Evolutionary conservation across 2,329 filamentous ascomycete genomes (phyloP).

Genomic region (Alternaria panax): DNA sequence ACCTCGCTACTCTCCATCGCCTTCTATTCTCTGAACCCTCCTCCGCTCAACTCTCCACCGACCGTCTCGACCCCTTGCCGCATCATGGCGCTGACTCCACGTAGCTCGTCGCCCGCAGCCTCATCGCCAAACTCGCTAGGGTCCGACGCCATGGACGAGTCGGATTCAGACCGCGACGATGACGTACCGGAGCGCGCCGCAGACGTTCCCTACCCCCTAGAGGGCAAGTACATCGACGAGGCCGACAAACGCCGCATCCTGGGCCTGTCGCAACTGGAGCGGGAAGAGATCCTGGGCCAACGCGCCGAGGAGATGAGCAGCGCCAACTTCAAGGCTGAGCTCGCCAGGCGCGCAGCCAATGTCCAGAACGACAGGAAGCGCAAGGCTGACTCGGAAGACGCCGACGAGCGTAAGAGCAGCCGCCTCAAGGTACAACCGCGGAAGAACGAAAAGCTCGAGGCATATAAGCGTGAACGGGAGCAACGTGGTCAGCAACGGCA

Average conservation of each 20-base stretch:
- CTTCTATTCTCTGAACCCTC: slow-evolving; percentile 12
- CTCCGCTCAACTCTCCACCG: slow-evolving; percentile 21
- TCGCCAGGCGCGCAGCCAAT: slow-evolving; percentile 75
- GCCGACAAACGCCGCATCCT: slow-evolving; percentile 70
- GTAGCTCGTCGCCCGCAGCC: slow-evolving; percentile 70
- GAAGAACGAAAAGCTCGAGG: slow-evolving; percentile 77
- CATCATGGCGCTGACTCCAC: slow-evolving; percentile 39
- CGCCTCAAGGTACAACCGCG: slow-evolving; percentile 60
- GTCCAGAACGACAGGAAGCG: slow-evolving; percentile 71
- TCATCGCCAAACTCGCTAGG: slow-evolving; percentile 75
- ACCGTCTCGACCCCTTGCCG: slow-evolving; percentile 12
- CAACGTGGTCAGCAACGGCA: slow-evolving; percentile 66
- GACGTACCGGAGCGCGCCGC: slow-evolving; percentile 61
- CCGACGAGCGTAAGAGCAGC: slow-evolving; percentile 79
- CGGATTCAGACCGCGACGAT: slow-evolving; percentile 61
- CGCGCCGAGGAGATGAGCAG: slow-evolving; percentile 83
- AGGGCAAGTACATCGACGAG: slow-evolving; percentile 76
- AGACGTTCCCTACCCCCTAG: slow-evolving; percentile 78
- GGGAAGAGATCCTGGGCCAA: slow-evolving; percentile 88
- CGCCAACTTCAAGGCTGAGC: slow-evolving; percentile 79
- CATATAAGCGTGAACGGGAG: slow-evolving; percentile 62
- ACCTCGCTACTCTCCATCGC: slow-evolving; percentile 5
- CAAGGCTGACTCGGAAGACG: slow-evolving; percentile 78
- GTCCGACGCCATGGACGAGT: slow-evolving; percentile 89
- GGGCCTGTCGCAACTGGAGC: slow-evolving; percentile 86